Conservation (phyloP, 768 basidiomycete species). For the Mycena leptocephala region DNA sequence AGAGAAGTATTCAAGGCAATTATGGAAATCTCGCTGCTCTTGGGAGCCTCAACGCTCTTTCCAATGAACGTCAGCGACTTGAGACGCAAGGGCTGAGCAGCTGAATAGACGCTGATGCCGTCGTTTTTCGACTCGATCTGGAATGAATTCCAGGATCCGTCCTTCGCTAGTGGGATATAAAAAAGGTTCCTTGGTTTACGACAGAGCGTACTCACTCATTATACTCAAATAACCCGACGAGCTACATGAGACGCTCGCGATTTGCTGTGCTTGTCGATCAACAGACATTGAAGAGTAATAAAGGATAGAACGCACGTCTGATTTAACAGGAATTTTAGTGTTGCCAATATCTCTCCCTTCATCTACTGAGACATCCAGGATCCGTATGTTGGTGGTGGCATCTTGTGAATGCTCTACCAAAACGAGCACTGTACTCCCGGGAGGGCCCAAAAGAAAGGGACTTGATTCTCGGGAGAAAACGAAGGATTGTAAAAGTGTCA, state of each 20-base stretch:
- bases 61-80: constrained; percentile 40
- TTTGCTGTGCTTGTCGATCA: constrained; percentile 48
- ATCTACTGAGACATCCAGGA: constrained; percentile 52
- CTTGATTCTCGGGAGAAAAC: constrained; percentile 47
- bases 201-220: constrained; percentile 57
- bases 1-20: constrained; percentile 72
- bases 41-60: neutral
- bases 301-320: constrained; percentile 45
- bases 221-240: constrained; percentile 65
- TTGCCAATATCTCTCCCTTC: constrained; percentile 49
- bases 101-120: constrained; percentile 41
- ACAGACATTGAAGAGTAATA: neutral
- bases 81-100: constrained; percentile 47
- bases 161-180: constrained; percentile 8
- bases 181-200: neutral
- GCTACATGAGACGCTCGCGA: constrained; percentile 61
- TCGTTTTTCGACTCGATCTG: constrained; percentile 53
- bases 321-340: constrained; percentile 47
- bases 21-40: constrained; percentile 48
- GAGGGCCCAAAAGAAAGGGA: constrained; percentile 46
- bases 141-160: constrained; percentile 35
- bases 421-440: constrained; percentile 42
- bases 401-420: constrained; percentile 43
- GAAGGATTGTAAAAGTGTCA: constrained; percentile 43
- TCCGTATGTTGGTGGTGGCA: constrained; percentile 42